Evolutionary conservation across 495 filamentous ascomycete genomes (phyloP), one percentile per base, ranked within the genome.

Genomic region (Glonium stellatum): DNA sequence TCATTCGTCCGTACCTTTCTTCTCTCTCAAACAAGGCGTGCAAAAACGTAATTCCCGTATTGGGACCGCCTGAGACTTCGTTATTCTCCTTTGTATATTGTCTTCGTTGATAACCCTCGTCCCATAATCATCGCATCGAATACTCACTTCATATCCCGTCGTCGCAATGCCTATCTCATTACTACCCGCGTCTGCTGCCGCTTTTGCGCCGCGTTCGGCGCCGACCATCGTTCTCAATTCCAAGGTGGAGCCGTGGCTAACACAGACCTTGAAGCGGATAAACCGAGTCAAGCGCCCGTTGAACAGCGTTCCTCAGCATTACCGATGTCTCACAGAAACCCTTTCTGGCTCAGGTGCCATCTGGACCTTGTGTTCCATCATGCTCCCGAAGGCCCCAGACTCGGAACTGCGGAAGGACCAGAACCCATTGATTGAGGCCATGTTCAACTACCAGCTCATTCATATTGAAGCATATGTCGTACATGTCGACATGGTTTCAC

Each of bases 391-490:
- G 72, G 87, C 88, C 35, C 92, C 93, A 54, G 89, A 97, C 61
- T 75, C 90, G 31, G 89, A 97, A 67, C 80, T 97, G 65, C 81
- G 83, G 69, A 89, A 84, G 73, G 89, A 97, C 70, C 78, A 84
- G 42, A 91, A 97, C 72, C 89, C 92, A 47, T 78, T 97, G 58
- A 79, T 96, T 64, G 93, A 97, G 76, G 89, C 88, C 57, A 75
- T 97, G 59, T 89, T 88, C 81, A 95, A 95, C 79, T 92, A 90
- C 73, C 88, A 95, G 80, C 84, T 96, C 76, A 80, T 96, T 73
- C 89, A 96, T 71, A 80, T 97, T 62, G 92, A 97, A 76, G 95
- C 93, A 51, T 99, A 99, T 75, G 89, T 97, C 65, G 93, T 99
- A 59, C 95, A 97, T 75, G 90, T 99, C 74, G 93, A 99, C 77